Evolutionary conservation across 306 rosid genomes (phyloP), one percentile per base, ranked within the genome.

Genomic region (Trichosanthes cucumerina): DNA sequence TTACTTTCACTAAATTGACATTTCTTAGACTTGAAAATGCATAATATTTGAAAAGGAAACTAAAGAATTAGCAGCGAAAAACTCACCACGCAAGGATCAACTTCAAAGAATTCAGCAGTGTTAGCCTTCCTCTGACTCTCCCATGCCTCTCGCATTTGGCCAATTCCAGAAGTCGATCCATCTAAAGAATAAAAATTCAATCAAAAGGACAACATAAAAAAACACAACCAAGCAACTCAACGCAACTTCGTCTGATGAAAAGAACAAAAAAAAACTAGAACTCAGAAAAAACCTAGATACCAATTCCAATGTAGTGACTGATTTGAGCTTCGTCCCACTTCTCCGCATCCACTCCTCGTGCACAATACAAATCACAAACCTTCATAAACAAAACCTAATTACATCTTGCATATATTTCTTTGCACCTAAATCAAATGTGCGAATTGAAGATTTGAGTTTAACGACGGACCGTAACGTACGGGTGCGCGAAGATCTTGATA

Each of bases 301-400:
- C 96, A 18, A 95, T 85, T 82, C 99, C 99, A 84, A 95, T 89
- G 89, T 88, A 95, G 82, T 91, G 97, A 43, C 90, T 88, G 47
- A 91, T 92, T 85, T 92, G 97, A 16, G 89, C 84, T 77, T 92
- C 97, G 79, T 85, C 86, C 95, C 93, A 94, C 75, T 88, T 95
- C 41, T 87, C 90, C 2, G 88, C 58, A 52, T 88, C 96, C n/a
- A 73, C 41, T 41, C 90, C 98, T 79, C 89, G 89, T 3, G 91
- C 96, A 36, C 97, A 95, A 26, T 91, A 92, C 83, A 95, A 69
- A 65, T 95, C 99, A 77, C 98, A 95, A 4, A 93, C 90, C 97
- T 91, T 76, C 44, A 65, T 18, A 12, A 28, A 57, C 10, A 58
- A 47, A 64, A 44, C 70, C 16, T 44, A 81, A 14, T 57, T 78